A percentile compares a stretch with the other conserved stretches of the same genome.
Evolutionary conservation across 1,284 basidiomycete species (phyloP).

Genomic region (Sporisorium graminicola): DNA sequence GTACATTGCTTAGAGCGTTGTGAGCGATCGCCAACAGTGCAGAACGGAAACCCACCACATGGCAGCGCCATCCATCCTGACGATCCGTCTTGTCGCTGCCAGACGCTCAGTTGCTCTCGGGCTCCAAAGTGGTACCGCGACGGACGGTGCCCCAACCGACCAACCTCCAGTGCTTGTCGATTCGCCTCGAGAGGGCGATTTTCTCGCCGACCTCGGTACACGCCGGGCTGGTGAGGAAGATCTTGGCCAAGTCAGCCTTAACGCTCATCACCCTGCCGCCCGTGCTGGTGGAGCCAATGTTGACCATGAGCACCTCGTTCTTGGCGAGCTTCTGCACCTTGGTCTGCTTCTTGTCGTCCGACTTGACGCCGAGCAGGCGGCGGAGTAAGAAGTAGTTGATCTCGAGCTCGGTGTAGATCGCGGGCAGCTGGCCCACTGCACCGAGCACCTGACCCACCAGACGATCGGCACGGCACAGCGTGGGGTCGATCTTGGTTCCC

Average conservation of each 20-base stretch:
- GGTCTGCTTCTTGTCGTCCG: slow-evolving; percentile 97
- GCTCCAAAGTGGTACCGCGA: slow-evolving; percentile 64
- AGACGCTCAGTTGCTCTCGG: slow-evolving; percentile 51
- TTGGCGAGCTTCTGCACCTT: slow-evolving; percentile 89
- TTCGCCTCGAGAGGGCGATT: slow-evolving; percentile 66
- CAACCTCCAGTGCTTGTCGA: slow-evolving; percentile 91
- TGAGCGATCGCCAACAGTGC: too few relatives aligned
- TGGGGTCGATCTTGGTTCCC: slow-evolving; percentile 95
- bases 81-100: too few relatives aligned
- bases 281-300: slow-evolving; percentile 70
- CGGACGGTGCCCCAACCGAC: slow-evolving; percentile 72
- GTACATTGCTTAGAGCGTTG: too few relatives aligned
- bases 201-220: slow-evolving; percentile 70
- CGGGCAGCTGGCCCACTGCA: slow-evolving; percentile 90
- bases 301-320: slow-evolving; percentile 83
- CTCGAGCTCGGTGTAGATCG: slow-evolving; percentile 91
- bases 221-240: slow-evolving; percentile 67
- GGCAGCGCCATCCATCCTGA: too few relatives aligned
- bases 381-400: slow-evolving; percentile 78
- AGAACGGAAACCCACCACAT: too few relatives aligned
- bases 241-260: slow-evolving; percentile 68
- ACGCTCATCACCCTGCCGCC: slow-evolving; percentile 66
- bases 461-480: slow-evolving; percentile 94
- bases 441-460: slow-evolving; percentile 96
- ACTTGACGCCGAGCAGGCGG: slow-evolving; percentile 95